A percentile compares a stretch with the other conserved stretches of the same genome.
Evolutionary conservation across 2,329 filamentous ascomycete genomes (phyloP).

Genomic region (Botrytis sinoallii): DNA sequence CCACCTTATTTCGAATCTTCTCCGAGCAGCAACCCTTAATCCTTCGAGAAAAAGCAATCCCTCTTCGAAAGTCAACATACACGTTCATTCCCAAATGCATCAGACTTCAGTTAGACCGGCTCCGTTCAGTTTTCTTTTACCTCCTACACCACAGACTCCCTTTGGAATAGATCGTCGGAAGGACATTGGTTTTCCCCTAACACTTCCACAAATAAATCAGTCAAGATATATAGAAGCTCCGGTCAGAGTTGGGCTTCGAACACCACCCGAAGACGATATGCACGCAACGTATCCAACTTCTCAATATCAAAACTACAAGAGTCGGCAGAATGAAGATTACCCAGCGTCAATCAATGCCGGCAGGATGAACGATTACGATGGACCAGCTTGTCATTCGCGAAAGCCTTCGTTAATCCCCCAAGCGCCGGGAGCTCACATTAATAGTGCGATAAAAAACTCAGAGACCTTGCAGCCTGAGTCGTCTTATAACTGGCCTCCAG

Average conservation of each 20-base stretch:
- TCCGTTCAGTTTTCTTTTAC: constrained; percentile 34
- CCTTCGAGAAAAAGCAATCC: not conserved
- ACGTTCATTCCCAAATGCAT: constrained; percentile 34
- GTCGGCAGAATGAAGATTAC: constrained; percentile 40
- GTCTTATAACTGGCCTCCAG: not conserved
- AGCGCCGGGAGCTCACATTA: constrained; percentile 17
- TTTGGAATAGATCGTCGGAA: constrained; percentile 30
- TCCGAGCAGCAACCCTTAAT: constrained; percentile 3
- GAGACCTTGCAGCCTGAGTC: not conserved
- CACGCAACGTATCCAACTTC: constrained; percentile 49
- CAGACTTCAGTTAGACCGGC: constrained; percentile 34
- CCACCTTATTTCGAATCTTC: not conserved
- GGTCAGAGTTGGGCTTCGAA: constrained; percentile 44
- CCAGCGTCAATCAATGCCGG: constrained; percentile 16
- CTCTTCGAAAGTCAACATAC: constrained; percentile 8
- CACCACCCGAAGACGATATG: constrained; percentile 53
- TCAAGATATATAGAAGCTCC: constrained; percentile 31
- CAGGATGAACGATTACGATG: not conserved
- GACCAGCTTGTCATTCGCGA: constrained; percentile 17
- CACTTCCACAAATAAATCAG: constrained; percentile 24
- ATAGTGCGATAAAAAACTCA: not conserved
- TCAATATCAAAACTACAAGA: constrained; percentile 47
- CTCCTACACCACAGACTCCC: constrained; percentile 23
- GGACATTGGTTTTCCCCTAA: constrained; percentile 22
- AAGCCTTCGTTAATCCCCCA: constrained; percentile 27